Conservation (phyloP, 805 yeast genomes). For the Spathaspora arborariae region DNA sequence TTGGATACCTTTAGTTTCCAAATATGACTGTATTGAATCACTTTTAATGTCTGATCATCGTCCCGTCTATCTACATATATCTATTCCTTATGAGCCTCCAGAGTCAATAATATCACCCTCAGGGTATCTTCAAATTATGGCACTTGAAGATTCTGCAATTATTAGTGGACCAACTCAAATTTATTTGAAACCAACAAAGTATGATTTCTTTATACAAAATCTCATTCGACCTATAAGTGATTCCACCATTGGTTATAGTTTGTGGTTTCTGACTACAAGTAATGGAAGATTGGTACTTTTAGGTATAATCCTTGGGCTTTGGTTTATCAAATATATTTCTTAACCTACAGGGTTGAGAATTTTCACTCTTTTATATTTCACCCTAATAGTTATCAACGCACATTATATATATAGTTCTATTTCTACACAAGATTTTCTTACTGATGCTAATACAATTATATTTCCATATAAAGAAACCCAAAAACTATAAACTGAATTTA, state of each 20-base stretch:
- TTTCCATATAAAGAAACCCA: neutral
- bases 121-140: conserved; percentile 28
- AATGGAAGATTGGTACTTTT: conserved; percentile 28
- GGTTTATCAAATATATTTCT: conserved; percentile 4
- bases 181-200: conserved; percentile 31
- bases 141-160: conserved; percentile 9
- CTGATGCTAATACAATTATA: neutral
- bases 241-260: conserved; percentile 26
- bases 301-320: conserved; percentile 12
- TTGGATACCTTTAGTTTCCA: conserved; percentile 22
- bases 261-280: conserved; percentile 33
- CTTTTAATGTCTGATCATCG: conserved; percentile 70
- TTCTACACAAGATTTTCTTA: neutral
- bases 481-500: neutral
- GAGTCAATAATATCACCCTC: conserved; percentile 21
- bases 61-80: conserved; percentile 60
- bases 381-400: neutral
- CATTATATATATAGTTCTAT: neutral
- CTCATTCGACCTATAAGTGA: conserved; percentile 27
- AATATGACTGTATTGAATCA: conserved; percentile 47
- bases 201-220: conserved; percentile 24
- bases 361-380: neutral
- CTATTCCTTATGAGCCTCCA: conserved; percentile 45
- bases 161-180: conserved; percentile 39
- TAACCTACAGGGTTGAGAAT: neutral